phyloP scores from a whole-genome alignment of 257 asterid genomes.

The Gynochthodes officinalis region DNA sequence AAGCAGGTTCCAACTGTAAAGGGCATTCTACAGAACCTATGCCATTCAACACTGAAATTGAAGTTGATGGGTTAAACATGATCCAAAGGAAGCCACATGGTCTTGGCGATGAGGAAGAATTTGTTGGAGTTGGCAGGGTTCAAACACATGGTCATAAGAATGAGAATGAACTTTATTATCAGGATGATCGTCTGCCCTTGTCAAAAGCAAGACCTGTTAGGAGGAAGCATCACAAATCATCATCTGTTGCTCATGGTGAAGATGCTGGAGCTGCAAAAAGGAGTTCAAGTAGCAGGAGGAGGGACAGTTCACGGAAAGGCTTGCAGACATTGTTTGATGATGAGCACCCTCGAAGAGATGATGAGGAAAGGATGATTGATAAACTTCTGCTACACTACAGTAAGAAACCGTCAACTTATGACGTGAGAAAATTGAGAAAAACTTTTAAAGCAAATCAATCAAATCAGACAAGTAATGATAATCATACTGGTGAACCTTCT shows the following conservation, averaged over 20 bases:
- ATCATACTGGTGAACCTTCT: conserved; percentile 45
- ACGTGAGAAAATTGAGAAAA: conserved; percentile 39
- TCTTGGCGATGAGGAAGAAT: conserved; percentile 24
- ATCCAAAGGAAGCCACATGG: conserved; percentile 24
- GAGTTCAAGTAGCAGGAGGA: conserved; percentile 68
- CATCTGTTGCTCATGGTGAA: conserved; percentile 38
- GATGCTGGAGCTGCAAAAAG: conserved; percentile 39
- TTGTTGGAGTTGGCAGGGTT: conserved; percentile 22
- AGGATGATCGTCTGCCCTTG: conserved; percentile 41
- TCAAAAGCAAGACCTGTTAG: conserved; percentile 71
- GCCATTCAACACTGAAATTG: conserved; percentile 19
- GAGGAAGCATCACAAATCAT: conserved; percentile 64
- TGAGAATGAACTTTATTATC: conserved; percentile 34
- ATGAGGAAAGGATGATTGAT: conserved; percentile 80
- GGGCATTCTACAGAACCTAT: conserved; percentile 23
- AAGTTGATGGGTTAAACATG: conserved; percentile 23
- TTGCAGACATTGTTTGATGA: conserved; percentile 52
- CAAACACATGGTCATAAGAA: conserved; percentile 28
- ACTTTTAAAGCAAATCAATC: conserved; percentile 27
- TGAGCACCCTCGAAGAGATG: conserved; percentile 47
- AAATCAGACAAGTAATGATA: conserved; percentile 22
- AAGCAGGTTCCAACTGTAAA: conserved; percentile 25
- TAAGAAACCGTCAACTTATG: conserved; percentile 62
- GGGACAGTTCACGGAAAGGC: conserved; percentile 67
- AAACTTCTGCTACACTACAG: conserved; percentile 81